Evolutionary conservation across 2,329 filamentous ascomycete genomes (phyloP).

Genomic region (Scytalidium sp.): DNA sequence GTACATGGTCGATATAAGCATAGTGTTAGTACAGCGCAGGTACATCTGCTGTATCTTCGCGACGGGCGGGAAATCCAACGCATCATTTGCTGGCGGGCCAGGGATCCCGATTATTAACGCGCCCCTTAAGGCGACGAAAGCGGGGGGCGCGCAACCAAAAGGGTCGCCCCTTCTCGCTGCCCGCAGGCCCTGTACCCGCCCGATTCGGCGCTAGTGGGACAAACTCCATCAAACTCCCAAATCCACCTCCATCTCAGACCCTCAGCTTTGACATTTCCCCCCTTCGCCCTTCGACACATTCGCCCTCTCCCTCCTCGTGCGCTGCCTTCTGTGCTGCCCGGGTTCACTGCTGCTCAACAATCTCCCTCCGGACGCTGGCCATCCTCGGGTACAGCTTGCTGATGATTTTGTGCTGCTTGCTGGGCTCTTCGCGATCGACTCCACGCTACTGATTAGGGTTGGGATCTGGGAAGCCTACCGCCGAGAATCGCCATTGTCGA

Average conservation of each 20-base stretch:
- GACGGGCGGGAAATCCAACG: no score
- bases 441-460: not conserved
- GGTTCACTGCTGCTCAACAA: no score
- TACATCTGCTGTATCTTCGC: no score
- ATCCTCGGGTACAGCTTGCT: not conserved
- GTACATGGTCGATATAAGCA: no score
- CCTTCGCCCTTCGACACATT: no score
- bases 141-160: not conserved
- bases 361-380: not conserved
- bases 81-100: not conserved
- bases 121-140: not conserved
- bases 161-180: not conserved
- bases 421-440: not conserved
- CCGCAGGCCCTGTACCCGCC: not conserved
- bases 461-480: not conserved
- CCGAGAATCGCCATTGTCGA: not conserved
- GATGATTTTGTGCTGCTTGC: not conserved
- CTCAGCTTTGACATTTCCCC: not conserved
- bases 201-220: not conserved
- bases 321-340: no score
- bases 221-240: no score
- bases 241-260: not conserved
- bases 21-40: no score
- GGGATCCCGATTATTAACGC: not conserved
- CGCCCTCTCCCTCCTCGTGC: no score